Evolutionary conservation across 495 filamentous ascomycete genomes (phyloP).

Genomic region (Hyaloscypha bicolor): DNA sequence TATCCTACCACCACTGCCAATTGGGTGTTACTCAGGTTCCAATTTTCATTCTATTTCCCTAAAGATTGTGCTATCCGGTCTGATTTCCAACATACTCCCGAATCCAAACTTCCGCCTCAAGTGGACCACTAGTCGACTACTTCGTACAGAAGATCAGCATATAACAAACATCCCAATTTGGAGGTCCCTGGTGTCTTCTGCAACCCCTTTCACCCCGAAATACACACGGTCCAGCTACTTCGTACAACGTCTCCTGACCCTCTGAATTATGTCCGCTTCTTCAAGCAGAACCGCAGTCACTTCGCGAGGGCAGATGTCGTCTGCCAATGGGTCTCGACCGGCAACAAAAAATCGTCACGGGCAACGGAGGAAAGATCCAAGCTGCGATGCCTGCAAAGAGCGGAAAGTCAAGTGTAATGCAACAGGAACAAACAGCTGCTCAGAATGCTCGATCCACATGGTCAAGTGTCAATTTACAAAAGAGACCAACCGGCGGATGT

Average conservation of each 20-base stretch:
- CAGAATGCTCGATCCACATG: constrained; percentile 91
- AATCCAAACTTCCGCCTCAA: too few relatives aligned
- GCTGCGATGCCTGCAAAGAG: constrained; percentile 96
- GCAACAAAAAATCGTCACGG: constrained; percentile 93
- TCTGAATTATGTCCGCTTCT: constrained; percentile 48
- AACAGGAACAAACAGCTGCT: constrained; percentile 92
- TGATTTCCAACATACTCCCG: too few relatives aligned
- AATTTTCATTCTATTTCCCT: too few relatives aligned
- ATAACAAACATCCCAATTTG: too few relatives aligned
- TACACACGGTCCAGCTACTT: constrained; percentile 29
- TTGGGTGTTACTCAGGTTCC: too few relatives aligned
- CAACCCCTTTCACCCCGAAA: constrained; percentile 30
- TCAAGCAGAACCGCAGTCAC: constrained; percentile 49
- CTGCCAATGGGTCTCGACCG: constrained; percentile 46
- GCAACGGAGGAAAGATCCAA: constrained; percentile 95
- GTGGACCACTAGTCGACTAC: too few relatives aligned
- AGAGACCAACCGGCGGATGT: constrained; percentile 98
- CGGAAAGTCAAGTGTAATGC: constrained; percentile 99
- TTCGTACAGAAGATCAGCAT: too few relatives aligned
- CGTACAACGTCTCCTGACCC: constrained; percentile 34
- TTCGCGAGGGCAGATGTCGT: constrained; percentile 43
- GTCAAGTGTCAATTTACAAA: constrained; percentile 99
- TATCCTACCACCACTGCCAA: too few relatives aligned
- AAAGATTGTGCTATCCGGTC: too few relatives aligned
- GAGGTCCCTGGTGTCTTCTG: too few relatives aligned